Conservation (phyloP, 768 basidiomycete species). For the Albatrellus ellisii region DNA sequence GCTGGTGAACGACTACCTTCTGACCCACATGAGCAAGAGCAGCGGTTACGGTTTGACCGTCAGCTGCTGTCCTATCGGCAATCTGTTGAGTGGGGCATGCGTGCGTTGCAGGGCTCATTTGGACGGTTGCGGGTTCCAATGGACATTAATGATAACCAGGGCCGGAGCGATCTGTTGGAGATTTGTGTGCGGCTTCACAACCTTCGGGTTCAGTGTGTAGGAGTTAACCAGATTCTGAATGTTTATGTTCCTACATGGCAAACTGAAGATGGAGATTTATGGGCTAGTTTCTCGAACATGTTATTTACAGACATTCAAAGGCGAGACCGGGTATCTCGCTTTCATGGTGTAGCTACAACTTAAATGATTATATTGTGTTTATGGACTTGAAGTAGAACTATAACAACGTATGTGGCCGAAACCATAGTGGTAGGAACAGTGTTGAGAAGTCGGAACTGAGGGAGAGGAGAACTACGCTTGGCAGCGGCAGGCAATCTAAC, state of each 20-base stretch:
- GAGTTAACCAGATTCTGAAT: constrained; percentile 27
- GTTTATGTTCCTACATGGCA: constrained; percentile 31
- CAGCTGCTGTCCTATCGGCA: constrained; percentile 33
- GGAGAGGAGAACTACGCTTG: too few relatives aligned
- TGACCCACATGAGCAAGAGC: constrained; percentile 12
- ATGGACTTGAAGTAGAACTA: too few relatives aligned
- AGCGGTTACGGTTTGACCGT: constrained; percentile 19
- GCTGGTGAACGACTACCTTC: constrained; percentile 14
- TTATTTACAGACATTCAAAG: neutral
- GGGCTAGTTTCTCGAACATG: neutral
- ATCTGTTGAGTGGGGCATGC: constrained; percentile 41
- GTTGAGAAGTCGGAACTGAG: too few relatives aligned
- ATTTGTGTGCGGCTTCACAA: constrained; percentile 23
- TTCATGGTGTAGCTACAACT: neutral
- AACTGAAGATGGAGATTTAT: constrained; percentile 1
- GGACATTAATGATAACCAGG: constrained; percentile 18
- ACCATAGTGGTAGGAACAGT: too few relatives aligned
- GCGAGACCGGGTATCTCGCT: neutral
- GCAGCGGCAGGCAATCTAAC: too few relatives aligned
- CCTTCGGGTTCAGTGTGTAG: constrained; percentile 23
- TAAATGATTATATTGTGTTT: too few relatives aligned
- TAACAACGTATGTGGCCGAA: too few relatives aligned
- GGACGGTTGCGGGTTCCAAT: constrained; percentile 30
- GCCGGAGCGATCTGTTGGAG: constrained; percentile 23
- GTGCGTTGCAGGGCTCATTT: constrained; percentile 31